Percentiles rank a stretch among this genome's conserved stretches.
Evolutionary conservation across 257 asterid species (phyloP).

Genomic region (Fraxinus cuspidata): DNA sequence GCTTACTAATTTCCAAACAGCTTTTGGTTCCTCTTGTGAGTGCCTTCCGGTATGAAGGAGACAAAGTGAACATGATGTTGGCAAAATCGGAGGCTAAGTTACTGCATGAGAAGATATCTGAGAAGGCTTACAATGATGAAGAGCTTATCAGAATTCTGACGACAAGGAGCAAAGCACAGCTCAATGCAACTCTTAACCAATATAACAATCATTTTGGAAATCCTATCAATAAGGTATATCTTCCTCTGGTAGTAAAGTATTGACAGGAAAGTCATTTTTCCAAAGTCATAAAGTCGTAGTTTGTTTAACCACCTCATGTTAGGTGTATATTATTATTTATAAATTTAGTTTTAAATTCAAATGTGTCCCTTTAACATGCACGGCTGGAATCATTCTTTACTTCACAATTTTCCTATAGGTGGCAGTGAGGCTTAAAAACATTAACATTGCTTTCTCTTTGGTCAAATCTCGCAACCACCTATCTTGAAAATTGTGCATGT

Average conservation of each 20-base stretch:
- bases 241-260: neutral
- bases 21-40: slow-evolving; percentile 88
- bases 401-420: no score
- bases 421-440: no score
- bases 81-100: slow-evolving; percentile 82
- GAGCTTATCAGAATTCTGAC: slow-evolving; percentile 70
- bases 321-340: no score
- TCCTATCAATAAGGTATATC: slow-evolving; percentile 66
- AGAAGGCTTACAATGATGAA: slow-evolving; percentile 66
- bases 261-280: neutral
- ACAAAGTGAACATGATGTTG: slow-evolving; percentile 63
- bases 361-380: no score
- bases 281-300: neutral
- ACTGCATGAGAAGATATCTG: slow-evolving; percentile 71
- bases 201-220: slow-evolving; percentile 73
- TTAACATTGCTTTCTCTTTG: no score
- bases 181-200: slow-evolving; percentile 82
- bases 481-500: neutral
- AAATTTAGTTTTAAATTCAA: no score
- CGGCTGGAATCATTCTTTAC: no score
- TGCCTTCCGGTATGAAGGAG: slow-evolving; percentile 84
- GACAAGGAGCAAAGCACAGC: slow-evolving; percentile 91
- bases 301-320: neutral
- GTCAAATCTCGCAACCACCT: neutral
- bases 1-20: slow-evolving; percentile 40